phyloP scores from a whole-genome alignment of 176 grass and related monocot species.

The Oryza glaberrima region DNA sequence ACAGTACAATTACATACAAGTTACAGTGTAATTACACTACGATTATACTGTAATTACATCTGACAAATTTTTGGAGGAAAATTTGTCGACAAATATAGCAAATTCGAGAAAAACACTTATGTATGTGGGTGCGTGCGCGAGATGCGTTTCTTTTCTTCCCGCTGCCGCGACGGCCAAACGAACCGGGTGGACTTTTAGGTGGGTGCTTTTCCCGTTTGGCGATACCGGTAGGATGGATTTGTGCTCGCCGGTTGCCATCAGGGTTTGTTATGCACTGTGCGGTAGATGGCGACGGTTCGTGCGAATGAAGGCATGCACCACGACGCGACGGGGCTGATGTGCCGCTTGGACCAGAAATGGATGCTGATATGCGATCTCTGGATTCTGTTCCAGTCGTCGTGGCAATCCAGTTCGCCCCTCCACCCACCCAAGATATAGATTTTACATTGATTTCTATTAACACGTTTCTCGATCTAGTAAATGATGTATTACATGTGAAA shows the following conservation, averaged over 20 bases:
- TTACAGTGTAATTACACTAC: too few relatives aligned
- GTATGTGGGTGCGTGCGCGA: background rate
- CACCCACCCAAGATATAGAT: too few relatives aligned
- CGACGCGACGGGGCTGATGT: conserved; percentile 35
- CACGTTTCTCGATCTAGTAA: too few relatives aligned
- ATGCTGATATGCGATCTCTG: conserved; percentile 32
- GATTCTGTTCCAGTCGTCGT: background rate
- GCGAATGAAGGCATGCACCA: conserved; percentile 59
- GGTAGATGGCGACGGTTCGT: conserved; percentile 46
- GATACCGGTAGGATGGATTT: background rate
- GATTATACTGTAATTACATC: too few relatives aligned
- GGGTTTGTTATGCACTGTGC: conserved; percentile 51
- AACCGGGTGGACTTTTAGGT: conserved; percentile 58
- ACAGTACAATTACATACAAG: too few relatives aligned
- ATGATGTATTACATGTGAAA: too few relatives aligned
- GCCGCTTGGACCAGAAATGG: conserved; percentile 51
- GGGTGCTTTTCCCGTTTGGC: conserved; percentile 20
- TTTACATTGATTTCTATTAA: too few relatives aligned
- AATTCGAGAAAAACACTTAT: too few relatives aligned
- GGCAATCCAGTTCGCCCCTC: background rate
- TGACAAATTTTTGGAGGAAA: too few relatives aligned
- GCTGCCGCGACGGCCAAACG: conserved; percentile 50
- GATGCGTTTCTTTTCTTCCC: conserved; percentile 30
- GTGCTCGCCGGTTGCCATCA: conserved; percentile 55
- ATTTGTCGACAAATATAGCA: too few relatives aligned